Base-by-base conservation (phyloP, 805 yeast genomes). In the Metschnikowia colocasiae region DNA sequence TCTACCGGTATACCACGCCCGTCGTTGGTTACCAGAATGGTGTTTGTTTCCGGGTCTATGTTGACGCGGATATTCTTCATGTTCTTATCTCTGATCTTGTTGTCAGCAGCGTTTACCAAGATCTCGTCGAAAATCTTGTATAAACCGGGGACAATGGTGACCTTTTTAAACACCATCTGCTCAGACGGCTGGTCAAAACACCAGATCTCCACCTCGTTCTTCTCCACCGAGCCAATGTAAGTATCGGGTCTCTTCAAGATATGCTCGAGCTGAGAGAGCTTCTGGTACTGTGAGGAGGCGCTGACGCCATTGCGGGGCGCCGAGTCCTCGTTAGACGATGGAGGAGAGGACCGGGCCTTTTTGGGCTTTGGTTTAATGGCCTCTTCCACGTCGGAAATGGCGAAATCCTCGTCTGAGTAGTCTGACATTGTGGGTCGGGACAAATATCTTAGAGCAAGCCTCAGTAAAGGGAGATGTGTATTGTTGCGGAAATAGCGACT, bases 111-210 rank as follows among this genome's bases (percentile, higher is more conserved):
- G 65, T 94, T 94, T 45, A 94, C 99, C 52, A 94, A 73, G 49
- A 94, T 91, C 69, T 94, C 99, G 66, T 94, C 99, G 63, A 94
- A 94, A 47, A 94, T 92, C 69, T 94, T 94, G 70, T 89, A 92
- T 51, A 94, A 70, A 41, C 98, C 99, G 2, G 99, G 99, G 9
- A 94, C 98, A 54, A 91, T 86, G 38, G 75, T 79, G 23, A 94
- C 96, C 38, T 78, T 84, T 38, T 79, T 82, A 49, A 50, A 66
- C 26, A 59, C 63, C 77, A 73, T 73, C 37, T 63, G 59, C 52
- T 73, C 75, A n/a, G 69, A 52, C 19, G 51, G 59, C 15, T 61
- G 61, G 62, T 90, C 87, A 59, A 76, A 83, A 32, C 89, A 78
- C 99, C 99, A 94, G 81, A 88, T 85, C 43, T 81, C 81, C 45